phyloP scores from a whole-genome alignment of 768 basidiomycete species.

The Hygrophorus pudorinus region DNA sequence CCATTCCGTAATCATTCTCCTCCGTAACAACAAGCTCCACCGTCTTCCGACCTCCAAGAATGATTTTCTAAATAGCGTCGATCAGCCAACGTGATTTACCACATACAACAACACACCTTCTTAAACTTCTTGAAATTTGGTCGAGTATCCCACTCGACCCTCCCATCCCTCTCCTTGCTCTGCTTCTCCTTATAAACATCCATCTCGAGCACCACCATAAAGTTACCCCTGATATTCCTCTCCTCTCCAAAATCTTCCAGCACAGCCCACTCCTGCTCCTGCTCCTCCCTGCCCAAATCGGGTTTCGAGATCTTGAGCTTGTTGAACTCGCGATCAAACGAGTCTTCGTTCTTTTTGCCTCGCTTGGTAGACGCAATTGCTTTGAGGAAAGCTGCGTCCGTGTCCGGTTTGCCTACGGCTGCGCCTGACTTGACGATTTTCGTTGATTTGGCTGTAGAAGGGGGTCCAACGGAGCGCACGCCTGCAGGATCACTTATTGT shows the following conservation, averaged over 20 bases:
- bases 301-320: conserved; percentile 64
- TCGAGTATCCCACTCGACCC: conserved; percentile 35
- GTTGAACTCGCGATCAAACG: conserved; percentile 74
- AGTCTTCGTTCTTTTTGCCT: conserved; percentile 57
- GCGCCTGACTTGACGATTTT: conserved; percentile 22
- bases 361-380: conserved; percentile 66
- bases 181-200: conserved; percentile 32
- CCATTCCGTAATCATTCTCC: conserved; percentile 46
- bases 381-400: conserved; percentile 58
- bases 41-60: conserved; percentile 18
- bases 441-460: conserved; percentile 12
- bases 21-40: conserved; percentile 44
- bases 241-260: conserved; percentile 62
- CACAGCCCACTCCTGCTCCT: conserved; percentile 45
- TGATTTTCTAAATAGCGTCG: conserved; percentile 17
- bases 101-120: conserved; percentile 32
- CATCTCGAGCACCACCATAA: conserved; percentile 69
- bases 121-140: conserved; percentile 77
- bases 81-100: not conserved
- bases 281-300: conserved; percentile 36
- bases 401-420: conserved; percentile 44
- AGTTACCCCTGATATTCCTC: conserved; percentile 55
- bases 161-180: conserved; percentile 4
- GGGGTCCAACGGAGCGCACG: conserved; percentile 15
- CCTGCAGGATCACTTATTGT: conserved; percentile 6